phyloP scores from a whole-genome alignment of 805 yeast species.

The Tetrapisispora iriomotensis region DNA sequence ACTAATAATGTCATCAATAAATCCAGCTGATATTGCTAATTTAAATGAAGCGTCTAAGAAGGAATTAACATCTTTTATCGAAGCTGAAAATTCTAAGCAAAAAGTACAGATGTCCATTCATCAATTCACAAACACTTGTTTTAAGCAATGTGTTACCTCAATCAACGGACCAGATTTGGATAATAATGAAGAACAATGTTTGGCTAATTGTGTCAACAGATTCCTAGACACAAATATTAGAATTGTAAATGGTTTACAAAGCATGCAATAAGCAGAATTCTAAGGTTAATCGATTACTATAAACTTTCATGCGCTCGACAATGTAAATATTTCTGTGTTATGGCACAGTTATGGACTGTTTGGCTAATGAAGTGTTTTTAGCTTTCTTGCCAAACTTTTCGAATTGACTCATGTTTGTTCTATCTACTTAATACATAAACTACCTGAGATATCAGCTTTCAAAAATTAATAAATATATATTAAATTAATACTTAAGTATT shows the following conservation, averaged over 20 bases:
- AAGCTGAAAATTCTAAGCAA: constrained; percentile 74
- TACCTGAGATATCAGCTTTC: too few species aligned
- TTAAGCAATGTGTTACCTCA: constrained; percentile 64
- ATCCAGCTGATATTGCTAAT: constrained; percentile 33
- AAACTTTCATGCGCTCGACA: too few species aligned
- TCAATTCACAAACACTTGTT: constrained; percentile 81
- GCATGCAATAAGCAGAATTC: constrained; percentile 15
- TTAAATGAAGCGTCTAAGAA: constrained; percentile 62
- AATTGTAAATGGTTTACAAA: constrained; percentile 50
- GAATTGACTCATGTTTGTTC: too few species aligned
- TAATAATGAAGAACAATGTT: constrained; percentile 56
- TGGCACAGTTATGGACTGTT: too few species aligned
- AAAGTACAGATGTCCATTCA: constrained; percentile 83
- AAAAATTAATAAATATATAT: neutral
- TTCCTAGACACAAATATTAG: constrained; percentile 81
- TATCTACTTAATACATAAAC: too few species aligned
- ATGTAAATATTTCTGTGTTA: too few species aligned
- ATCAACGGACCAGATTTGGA: constrained; percentile 42
- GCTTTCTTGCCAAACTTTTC: too few species aligned
- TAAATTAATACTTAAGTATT: neutral
- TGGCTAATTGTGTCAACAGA: constrained; percentile 72
- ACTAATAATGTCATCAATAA: constrained; percentile 29
- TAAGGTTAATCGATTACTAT: too few species aligned
- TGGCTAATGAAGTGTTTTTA: too few species aligned
- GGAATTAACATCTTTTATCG: constrained; percentile 67